Evolutionary conservation across 768 basidiomycete genomes (phyloP).

Genomic region (Mycena vitilis): DNA sequence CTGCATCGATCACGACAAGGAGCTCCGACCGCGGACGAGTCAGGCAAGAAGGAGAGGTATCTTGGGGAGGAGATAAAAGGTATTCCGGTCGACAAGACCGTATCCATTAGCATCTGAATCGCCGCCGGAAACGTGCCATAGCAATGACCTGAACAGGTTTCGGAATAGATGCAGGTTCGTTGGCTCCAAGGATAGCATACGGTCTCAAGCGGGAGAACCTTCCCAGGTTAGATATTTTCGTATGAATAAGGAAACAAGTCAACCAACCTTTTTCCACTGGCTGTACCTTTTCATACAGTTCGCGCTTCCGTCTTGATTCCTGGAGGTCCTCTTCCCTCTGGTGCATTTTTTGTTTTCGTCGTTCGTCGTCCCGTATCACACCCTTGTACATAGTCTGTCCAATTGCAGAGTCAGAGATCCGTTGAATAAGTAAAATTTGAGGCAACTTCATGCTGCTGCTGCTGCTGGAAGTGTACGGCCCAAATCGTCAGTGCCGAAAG

Average conservation of each 20-base stretch:
- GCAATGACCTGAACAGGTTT: too few relatives aligned
- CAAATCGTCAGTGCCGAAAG: constrained; percentile 81
- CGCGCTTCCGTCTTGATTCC: constrained; percentile 72
- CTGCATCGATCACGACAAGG: too few relatives aligned
- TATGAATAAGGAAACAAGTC: constrained; percentile 23
- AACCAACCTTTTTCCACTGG: constrained; percentile 49
- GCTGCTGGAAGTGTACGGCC: constrained; percentile 91
- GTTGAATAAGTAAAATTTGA: constrained; percentile 4
- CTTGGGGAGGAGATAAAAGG: too few relatives aligned
- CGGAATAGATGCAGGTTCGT: too few relatives aligned
- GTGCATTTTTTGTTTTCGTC: constrained; percentile 76
- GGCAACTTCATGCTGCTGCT: constrained; percentile 82
- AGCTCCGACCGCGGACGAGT: too few relatives aligned
- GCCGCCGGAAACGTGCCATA: too few relatives aligned
- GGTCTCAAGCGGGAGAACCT: not conserved
- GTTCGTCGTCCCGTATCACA: constrained; percentile 89
- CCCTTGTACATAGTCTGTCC: constrained; percentile 90
- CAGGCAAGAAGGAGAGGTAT: too few relatives aligned
- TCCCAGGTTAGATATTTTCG: not conserved
- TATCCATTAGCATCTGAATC: too few relatives aligned
- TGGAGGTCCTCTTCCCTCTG: constrained; percentile 72
- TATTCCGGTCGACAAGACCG: too few relatives aligned
- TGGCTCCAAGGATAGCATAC: too few relatives aligned
- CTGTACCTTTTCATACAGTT: constrained; percentile 67
- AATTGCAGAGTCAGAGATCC: constrained; percentile 17